Conservation (phyloP, 1,284 basidiomycete genomes). For the Naganishia cerealis region DNA sequence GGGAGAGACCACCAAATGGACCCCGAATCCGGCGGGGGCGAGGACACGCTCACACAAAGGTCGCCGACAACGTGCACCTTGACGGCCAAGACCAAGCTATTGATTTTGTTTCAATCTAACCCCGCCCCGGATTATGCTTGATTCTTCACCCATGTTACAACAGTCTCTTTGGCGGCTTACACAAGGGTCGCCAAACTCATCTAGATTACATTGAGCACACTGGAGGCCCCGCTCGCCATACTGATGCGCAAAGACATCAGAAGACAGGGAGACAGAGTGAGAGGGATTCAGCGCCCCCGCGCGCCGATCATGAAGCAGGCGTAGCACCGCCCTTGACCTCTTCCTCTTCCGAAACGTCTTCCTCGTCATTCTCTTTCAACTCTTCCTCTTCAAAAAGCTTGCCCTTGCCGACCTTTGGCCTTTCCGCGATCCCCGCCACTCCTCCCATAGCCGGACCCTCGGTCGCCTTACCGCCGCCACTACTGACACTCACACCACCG, state of each 20-base stretch:
- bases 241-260: background rate
- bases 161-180: background rate
- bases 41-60: no score
- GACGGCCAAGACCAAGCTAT: no score
- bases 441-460: background rate
- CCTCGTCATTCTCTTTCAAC: slow-evolving; percentile 26
- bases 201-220: slow-evolving; percentile 13
- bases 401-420: slow-evolving; percentile 24
- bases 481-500: background rate
- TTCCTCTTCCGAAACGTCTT: slow-evolving; percentile 27
- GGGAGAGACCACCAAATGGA: background rate
- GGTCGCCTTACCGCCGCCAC: background rate
- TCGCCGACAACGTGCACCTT: no score
- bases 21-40: no score
- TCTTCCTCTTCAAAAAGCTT: slow-evolving; percentile 28
- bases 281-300: no score
- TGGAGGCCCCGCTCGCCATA: background rate
- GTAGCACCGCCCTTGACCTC: background rate
- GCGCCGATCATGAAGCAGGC: slow-evolving; percentile 1
- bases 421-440: slow-evolving; percentile 1
- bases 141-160: slow-evolving; percentile 14
- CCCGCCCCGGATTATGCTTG: slow-evolving; percentile 7
- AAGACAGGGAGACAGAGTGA: background rate
- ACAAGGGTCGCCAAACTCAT: background rate
- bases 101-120: no score